Evolutionary conservation across 2,329 filamentous ascomycete genomes (phyloP).

Genomic region (Metarhizium album): DNA sequence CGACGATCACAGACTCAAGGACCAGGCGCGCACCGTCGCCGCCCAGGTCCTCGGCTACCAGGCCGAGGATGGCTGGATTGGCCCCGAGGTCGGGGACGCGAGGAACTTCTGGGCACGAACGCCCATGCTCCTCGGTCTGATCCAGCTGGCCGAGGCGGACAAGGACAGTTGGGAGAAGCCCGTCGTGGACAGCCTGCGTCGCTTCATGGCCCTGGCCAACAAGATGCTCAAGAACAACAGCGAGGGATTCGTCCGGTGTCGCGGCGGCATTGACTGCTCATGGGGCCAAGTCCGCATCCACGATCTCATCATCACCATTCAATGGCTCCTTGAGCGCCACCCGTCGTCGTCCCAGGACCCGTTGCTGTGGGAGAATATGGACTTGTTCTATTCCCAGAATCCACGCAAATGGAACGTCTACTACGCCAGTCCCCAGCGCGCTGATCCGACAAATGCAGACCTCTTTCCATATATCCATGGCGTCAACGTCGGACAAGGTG

Average conservation of each 20-base stretch:
- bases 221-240: constrained; percentile 43
- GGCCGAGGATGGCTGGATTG: constrained; percentile 43
- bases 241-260: constrained; percentile 35
- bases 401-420: constrained; percentile 19
- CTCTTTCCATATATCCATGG: constrained; percentile 25
- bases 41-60: constrained; percentile 32
- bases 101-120: constrained; percentile 22
- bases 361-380: constrained; percentile 29
- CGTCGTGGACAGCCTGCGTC: constrained; percentile 10
- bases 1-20: constrained; percentile 30
- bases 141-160: constrained; percentile 23
- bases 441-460: constrained; percentile 12
- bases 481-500: constrained; percentile 33
- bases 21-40: constrained; percentile 26
- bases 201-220: constrained; percentile 33
- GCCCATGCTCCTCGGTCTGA: constrained; percentile 21
- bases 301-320: constrained; percentile 28
- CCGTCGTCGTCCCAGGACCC: constrained; percentile 10
- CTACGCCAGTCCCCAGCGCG: constrained; percentile 13
- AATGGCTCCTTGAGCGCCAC: constrained; percentile 29
- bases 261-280: constrained; percentile 25
- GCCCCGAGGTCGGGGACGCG: constrained; percentile 17
- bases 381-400: constrained; percentile 24
- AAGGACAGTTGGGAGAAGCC: constrained; percentile 10
- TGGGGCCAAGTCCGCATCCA: constrained; percentile 25